A percentile compares a stretch with the other conserved stretches of the same genome.
Conservation (phyloP, 371 early-diverging fungal genomes). For the Nematocida parisii region DNA sequence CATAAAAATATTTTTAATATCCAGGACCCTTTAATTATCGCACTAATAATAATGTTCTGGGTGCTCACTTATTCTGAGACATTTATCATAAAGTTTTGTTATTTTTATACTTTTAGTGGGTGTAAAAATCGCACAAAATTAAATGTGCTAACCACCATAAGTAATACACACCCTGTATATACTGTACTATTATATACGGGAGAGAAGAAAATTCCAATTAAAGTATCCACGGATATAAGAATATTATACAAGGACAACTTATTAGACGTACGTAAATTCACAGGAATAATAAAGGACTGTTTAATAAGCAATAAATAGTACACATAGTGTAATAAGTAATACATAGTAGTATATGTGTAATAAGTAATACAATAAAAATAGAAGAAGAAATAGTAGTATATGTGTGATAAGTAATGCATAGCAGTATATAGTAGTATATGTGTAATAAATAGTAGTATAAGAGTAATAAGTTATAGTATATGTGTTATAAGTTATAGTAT, state of each 20-base stretch:
- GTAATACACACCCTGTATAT: constrained; percentile 17
- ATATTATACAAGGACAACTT: constrained; percentile 4
- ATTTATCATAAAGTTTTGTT: constrained; percentile 14
- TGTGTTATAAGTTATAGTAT: too few relatives aligned
- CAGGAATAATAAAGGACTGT: constrained; percentile 10
- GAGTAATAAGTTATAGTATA: too few relatives aligned
- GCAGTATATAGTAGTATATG: too few relatives aligned
- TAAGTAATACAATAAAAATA: too few relatives aligned
- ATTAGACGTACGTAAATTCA: constrained; percentile 5
- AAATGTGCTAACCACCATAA: constrained; percentile 24
- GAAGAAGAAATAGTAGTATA: too few relatives aligned
- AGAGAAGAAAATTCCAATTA: constrained; percentile 45
- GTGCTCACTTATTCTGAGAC: neutral
- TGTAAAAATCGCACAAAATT: neutral
- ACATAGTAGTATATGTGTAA: too few relatives aligned
- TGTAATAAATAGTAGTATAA: too few relatives aligned
- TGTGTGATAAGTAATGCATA: too few relatives aligned
- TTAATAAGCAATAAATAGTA: neutral
- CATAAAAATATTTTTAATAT: neutral
- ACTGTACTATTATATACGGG: constrained; percentile 30
- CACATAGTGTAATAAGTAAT: too few relatives aligned
- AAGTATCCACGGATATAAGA: constrained; percentile 8
- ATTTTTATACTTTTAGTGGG: constrained; percentile 32
- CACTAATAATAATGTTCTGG: constrained; percentile 24
- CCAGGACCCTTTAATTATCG: neutral